Base-by-base conservation (phyloP, 805 yeast genomes). In the Zygotorulaspora florentina region DNA sequence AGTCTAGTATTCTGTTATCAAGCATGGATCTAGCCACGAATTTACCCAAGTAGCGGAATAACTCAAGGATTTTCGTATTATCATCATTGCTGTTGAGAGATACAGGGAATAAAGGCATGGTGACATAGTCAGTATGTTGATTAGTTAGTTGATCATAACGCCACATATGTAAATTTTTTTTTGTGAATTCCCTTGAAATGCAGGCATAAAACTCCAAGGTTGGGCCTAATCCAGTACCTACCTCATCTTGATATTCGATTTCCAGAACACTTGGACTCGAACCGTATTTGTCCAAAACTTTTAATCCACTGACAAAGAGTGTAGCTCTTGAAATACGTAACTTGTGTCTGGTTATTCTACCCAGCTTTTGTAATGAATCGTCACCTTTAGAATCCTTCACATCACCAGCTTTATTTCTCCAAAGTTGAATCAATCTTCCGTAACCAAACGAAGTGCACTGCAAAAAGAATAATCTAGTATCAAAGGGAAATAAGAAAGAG, bases 191-290 rank as follows among this genome's bases (percentile, higher is more conserved):
- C 46, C 73, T 79, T 0, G 96, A 88, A 1, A 87, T 88, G 12
- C 74, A 70, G 0, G 97, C 81, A 59, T 88, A 91, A 59, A 93
- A 91, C 65, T 91, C 99, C 52, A 90, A 71, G 0, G 99, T 91
- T 3, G 99, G 99, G 0, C 99, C 99, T 37, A 89, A 68, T 0
- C 99, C 99, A 0, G 96, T 83, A n/a, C 98, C 99, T 6, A 76
- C 96, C 62, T 91, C 99, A 53, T 84, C 89, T 51, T 75, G 80
- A 57, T 85, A 91, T 61, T 90, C 96, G 45, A 93, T 81, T 56
- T 91, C 98, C 17, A 91, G 67, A 3, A 86, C 71, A 25, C 88
- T 84, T 1, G 96, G 89, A n/a, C 83, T 75, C 0, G 85, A 68
- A 0, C 93, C 95, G 61, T 87, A 84, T 40, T 78, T 69, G 36